A percentile compares a stretch with the other conserved stretches of the same genome.
Conservation (phyloP, 2,329 filamentous ascomycete genomes). For the Penicillium sp. region DNA sequence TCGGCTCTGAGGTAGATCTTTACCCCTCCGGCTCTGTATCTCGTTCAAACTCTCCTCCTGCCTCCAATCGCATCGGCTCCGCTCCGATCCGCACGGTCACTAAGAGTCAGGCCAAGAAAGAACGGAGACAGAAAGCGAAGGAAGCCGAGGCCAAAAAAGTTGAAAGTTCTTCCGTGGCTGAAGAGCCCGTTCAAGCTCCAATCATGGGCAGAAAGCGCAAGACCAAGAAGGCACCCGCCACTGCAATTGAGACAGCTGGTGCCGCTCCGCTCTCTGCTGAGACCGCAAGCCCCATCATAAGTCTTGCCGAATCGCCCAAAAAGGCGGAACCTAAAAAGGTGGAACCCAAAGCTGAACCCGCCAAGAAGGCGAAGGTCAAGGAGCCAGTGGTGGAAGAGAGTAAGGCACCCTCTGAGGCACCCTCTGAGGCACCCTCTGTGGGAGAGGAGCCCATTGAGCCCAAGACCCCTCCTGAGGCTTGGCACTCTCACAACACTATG, state of each 20-base stretch:
- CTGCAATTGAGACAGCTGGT: slow-evolving; percentile 20
- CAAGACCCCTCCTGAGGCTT: slow-evolving; percentile 17
- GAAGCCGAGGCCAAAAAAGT: slow-evolving; percentile 46
- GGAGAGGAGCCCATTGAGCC: background rate
- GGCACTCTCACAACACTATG: slow-evolving; percentile 42
- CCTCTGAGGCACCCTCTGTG: slow-evolving; percentile 6
- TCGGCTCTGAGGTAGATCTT: slow-evolving; percentile 59
- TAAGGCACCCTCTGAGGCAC: slow-evolving; percentile 8
- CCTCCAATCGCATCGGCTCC: slow-evolving; percentile 55
- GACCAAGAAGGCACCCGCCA: slow-evolving; percentile 46
- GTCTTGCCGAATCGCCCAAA: slow-evolving; percentile 15
- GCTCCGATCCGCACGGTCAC: slow-evolving; percentile 60
- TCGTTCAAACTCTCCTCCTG: slow-evolving; percentile 58
- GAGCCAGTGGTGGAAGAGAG: slow-evolving; percentile 14
- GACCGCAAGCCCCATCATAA: slow-evolving; percentile 16
- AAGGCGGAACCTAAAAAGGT: slow-evolving; percentile 1
- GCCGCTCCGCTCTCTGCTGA: slow-evolving; percentile 15
- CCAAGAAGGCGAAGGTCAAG: slow-evolving; percentile 16
- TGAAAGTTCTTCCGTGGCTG: slow-evolving; percentile 37
- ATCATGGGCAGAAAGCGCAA: slow-evolving; percentile 65
- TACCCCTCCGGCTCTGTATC: slow-evolving; percentile 60
- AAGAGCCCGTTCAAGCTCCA: slow-evolving; percentile 59
- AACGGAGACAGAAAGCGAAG: slow-evolving; percentile 52
- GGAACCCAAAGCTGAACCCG: background rate
- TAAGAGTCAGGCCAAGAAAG: slow-evolving; percentile 63